Conservation (phyloP, 2,329 filamentous ascomycete genomes). For the Pseudogymnoascus sp. region DNA sequence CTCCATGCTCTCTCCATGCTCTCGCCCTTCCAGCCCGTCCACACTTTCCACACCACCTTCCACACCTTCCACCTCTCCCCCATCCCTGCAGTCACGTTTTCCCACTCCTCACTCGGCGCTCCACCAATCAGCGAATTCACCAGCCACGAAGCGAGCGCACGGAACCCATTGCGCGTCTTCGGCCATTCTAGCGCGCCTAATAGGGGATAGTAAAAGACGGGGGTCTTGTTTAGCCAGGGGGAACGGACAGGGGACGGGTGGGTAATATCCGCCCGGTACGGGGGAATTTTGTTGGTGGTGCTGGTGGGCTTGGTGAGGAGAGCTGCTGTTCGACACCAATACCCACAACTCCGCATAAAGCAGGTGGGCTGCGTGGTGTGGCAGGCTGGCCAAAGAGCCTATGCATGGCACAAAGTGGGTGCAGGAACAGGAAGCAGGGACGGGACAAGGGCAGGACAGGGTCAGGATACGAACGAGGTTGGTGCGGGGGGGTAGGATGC, state of each 20-base stretch:
- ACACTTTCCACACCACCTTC: too few relatives aligned
- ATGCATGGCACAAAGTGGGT: not conserved
- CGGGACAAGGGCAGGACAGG: not conserved
- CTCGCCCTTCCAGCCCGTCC: not conserved
- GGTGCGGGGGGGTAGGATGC: not conserved
- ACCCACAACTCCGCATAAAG: constrained; percentile 2
- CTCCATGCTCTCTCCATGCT: not conserved
- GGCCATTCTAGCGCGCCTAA: not conserved
- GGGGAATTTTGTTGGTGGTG: not conserved
- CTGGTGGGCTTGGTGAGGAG: not conserved
- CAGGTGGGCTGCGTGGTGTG: not conserved
- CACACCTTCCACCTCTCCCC: not conserved
- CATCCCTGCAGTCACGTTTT: not conserved
- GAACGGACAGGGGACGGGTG: not conserved
- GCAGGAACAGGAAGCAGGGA: not conserved
- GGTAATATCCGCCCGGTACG: not conserved
- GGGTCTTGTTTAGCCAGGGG: not conserved
- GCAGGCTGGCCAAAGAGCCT: not conserved
- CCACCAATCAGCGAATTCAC: constrained; percentile 1
- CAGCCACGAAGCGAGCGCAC: not conserved
- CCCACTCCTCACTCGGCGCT: not conserved
- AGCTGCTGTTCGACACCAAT: not conserved
- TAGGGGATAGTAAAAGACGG: not conserved
- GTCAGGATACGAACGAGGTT: not conserved
- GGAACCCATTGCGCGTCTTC: constrained; percentile 2